These are phyloP conservation scores for Elsinoe batatas DNA, from an alignment of 2,329 filamentous ascomycete species.

Conservation along the genomic window DNA sequence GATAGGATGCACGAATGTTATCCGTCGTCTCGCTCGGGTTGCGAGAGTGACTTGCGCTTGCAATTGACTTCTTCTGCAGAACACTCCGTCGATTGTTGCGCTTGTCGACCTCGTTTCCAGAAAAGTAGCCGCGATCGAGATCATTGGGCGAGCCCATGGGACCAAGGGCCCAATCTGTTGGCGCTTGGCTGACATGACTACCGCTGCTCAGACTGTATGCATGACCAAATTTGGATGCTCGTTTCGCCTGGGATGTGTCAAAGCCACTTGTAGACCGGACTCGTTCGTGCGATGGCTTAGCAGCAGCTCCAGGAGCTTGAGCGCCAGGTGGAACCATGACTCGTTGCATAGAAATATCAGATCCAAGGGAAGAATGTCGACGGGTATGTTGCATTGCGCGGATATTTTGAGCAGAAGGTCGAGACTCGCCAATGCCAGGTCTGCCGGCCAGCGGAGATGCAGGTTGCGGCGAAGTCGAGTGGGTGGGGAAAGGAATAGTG, in stretches of 20 bases:
- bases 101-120: constrained; percentile 71
- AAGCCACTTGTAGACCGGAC: constrained; percentile 4
- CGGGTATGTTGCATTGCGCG: constrained; percentile 62
- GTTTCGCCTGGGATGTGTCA: constrained; percentile 10
- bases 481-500: not conserved
- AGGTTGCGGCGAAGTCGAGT: not conserved
- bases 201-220: constrained; percentile 22
- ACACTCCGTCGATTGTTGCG: constrained; percentile 61
- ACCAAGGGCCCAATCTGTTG: constrained; percentile 23
- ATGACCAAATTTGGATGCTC: constrained; percentile 19
- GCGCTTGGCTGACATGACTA: constrained; percentile 8
- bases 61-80: constrained; percentile 55
- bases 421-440: constrained; percentile 22
- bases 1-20: constrained; percentile 51
- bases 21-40: constrained; percentile 61
- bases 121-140: constrained; percentile 85
- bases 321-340: constrained; percentile 16
- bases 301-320: constrained; percentile 18
- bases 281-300: not conserved
- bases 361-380: constrained; percentile 80
- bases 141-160: constrained; percentile 39
- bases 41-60: constrained; percentile 44
- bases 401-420: constrained; percentile 29
- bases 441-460: constrained; percentile 23
- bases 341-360: constrained; percentile 13